Conservation (phyloP, 306 rosid genomes). For the Pyrus communis region DNA sequence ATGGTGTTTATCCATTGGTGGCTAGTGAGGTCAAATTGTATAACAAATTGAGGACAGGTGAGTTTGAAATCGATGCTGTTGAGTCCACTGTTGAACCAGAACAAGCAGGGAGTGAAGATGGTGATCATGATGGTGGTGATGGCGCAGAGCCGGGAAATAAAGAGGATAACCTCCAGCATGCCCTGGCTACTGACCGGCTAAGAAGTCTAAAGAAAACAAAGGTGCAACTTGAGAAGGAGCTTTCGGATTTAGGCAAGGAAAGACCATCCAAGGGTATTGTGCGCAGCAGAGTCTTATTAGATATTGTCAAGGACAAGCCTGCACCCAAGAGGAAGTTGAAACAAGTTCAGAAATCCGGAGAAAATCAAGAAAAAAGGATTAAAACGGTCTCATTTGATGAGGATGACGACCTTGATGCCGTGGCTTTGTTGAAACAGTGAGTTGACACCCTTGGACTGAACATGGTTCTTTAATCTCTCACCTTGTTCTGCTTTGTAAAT, state of each 20-base stretch:
- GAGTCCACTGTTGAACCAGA: conserved; percentile 56
- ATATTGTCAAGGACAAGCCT: conserved; percentile 59
- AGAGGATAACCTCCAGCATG: conserved; percentile 56
- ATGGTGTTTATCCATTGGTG: too few species aligned
- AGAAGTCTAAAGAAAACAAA: conserved; percentile 60
- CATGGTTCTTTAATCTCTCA: neutral
- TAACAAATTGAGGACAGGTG: conserved; percentile 65
- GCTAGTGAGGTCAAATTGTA: conserved; percentile 34
- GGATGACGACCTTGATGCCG: conserved; percentile 77
- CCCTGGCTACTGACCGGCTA: conserved; percentile 65
- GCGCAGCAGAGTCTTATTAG: conserved; percentile 25
- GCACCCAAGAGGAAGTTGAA: conserved; percentile 55
- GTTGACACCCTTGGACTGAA: conserved; percentile 37
- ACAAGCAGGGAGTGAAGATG: conserved; percentile 27
- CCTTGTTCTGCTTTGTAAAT: neutral
- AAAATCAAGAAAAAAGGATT: conserved; percentile 35
- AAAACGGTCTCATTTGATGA: conserved; percentile 71
- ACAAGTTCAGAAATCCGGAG: conserved; percentile 30
- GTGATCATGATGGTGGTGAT: conserved; percentile 24
- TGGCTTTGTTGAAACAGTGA: conserved; percentile 94
- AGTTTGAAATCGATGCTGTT: conserved; percentile 76
- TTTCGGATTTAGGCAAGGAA: conserved; percentile 35
- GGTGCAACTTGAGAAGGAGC: conserved; percentile 60
- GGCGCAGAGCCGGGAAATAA: conserved; percentile 19
- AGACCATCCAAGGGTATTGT: conserved; percentile 23